Evolutionary conservation across 2,329 filamentous ascomycete species (phyloP).

Genomic region (Triangularia setosa): DNA sequence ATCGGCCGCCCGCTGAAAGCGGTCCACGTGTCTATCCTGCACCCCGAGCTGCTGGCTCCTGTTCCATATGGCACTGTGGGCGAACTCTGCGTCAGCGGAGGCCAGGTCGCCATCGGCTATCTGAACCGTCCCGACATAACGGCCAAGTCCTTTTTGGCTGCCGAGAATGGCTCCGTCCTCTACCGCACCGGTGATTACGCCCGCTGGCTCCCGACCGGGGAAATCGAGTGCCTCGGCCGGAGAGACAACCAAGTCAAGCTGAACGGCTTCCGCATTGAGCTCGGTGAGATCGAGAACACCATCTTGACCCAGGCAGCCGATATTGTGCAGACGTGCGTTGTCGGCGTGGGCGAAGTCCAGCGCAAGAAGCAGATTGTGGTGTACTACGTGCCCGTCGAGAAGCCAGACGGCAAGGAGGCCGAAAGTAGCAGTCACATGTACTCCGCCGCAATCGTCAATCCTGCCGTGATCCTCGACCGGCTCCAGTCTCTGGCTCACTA

Average conservation of each 20-base stretch:
- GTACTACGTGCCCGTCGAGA: slow-evolving; percentile 3
- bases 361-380: neutral
- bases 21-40: too few relatives aligned
- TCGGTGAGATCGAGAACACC: slow-evolving; percentile 9
- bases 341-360: neutral
- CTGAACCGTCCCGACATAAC: slow-evolving; percentile 5
- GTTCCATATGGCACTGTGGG: slow-evolving; percentile 10
- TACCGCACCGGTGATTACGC: slow-evolving; percentile 15
- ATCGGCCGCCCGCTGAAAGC: too few relatives aligned
- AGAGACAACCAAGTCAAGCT: slow-evolving; percentile 2
- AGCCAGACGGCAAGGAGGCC: too few relatives aligned
- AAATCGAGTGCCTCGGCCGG: slow-evolving; percentile 7
- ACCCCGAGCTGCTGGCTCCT: too few relatives aligned
- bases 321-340: neutral
- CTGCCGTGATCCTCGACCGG: neutral
- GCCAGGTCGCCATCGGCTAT: slow-evolving; percentile 1
- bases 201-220: slow-evolving; percentile 5
- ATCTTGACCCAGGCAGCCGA: neutral
- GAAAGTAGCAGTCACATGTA: too few relatives aligned
- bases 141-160: neutral
- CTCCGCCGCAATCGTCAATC: too few relatives aligned
- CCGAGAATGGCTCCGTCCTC: neutral
- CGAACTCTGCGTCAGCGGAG: slow-evolving; percentile 8
- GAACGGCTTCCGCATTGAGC: too few relatives aligned
- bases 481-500: slow-evolving; percentile 24